Evolutionary conservation across 1,284 basidiomycete genomes (phyloP), one percentile per base, ranked within the genome.

Genomic region (Papiliotrema fonsecae): DNA sequence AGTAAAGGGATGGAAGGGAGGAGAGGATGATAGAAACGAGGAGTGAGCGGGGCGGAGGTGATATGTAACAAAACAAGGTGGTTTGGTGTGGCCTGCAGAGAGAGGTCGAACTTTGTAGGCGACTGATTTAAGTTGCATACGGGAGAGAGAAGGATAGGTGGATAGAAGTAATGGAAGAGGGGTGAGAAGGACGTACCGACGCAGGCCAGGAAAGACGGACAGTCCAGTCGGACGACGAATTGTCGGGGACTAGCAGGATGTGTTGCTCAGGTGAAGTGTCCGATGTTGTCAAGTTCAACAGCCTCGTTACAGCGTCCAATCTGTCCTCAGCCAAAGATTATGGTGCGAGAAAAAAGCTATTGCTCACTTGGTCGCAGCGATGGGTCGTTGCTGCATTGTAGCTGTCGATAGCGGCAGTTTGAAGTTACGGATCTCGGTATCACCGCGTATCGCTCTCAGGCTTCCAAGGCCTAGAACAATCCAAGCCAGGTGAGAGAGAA

Each of bases 401-500:
- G 35, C 10, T 7, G 30, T 16, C n/a, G 40, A 19, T 21, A 56
- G 39, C 3, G 68, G 65, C 0, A 64, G 49, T 26, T 48, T 50
- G 39, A 69, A 62, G 48, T 67, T 70, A 40, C 58, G 51, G 41
- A 70, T 70, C 52, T 70, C 66, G 1, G 66, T 70, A 41, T 70
- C 68, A 14, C 58, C 68, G 7, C 31, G 7, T 3, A 52, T 57
- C n/a, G n/a, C n/a, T n/a, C n/a, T n/a, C n/a, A n/a, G n/a, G n/a
- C n/a, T n/a, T n/a, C n/a, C n/a, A n/a, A n/a, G n/a, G n/a, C n/a
- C n/a, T n/a, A n/a, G n/a, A n/a, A n/a, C n/a, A n/a, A n/a, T n/a
- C n/a, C n/a, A n/a, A n/a, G n/a, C n/a, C n/a, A n/a, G n/a, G n/a
- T n/a, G n/a, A n/a, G n/a, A n/a, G n/a, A n/a, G n/a, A n/a, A n/a